phyloP scores from a whole-genome alignment of 2,329 filamentous ascomycete species.

The Phyllosticta citriasiana region DNA sequence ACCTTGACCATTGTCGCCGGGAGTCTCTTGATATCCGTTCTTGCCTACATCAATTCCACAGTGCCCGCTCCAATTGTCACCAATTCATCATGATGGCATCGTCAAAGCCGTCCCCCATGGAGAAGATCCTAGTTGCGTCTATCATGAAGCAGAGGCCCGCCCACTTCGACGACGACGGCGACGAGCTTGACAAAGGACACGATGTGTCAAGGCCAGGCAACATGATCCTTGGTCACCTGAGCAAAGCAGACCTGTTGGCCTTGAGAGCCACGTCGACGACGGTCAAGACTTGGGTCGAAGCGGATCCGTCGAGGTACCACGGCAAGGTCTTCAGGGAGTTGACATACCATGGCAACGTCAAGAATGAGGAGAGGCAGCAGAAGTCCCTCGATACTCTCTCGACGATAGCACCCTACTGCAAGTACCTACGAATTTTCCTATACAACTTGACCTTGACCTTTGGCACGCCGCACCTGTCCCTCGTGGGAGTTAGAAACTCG shows the following conservation, averaged over 20 bases:
- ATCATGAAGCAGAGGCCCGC: too few species aligned
- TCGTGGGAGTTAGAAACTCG: not conserved
- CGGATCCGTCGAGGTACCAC: not conserved
- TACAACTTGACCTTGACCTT: not conserved
- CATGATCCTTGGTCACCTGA: not conserved
- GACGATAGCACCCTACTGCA: not conserved
- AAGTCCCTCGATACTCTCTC: not conserved
- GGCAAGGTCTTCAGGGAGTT: not conserved
- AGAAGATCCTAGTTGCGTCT: too few species aligned
- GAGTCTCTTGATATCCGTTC: too few species aligned
- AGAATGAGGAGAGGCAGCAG: not conserved
- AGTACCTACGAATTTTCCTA: not conserved
- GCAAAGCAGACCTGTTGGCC: not conserved
- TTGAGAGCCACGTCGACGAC: not conserved
- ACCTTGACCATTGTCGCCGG: too few species aligned
- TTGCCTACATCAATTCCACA: too few species aligned
- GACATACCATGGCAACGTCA: not conserved
- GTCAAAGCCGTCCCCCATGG: too few species aligned
- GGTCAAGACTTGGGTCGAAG: slow-evolving; percentile 1
- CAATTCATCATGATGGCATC: too few species aligned
- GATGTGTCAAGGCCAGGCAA: not conserved
- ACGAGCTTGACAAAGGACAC: not conserved
- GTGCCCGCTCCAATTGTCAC: too few species aligned
- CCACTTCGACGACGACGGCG: not conserved
- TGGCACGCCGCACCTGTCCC: not conserved